These are phyloP conservation scores for Hirschioporus abietinus DNA, from an alignment of 768 basidiomycete genomes.

Conservation along the genomic window DNA sequence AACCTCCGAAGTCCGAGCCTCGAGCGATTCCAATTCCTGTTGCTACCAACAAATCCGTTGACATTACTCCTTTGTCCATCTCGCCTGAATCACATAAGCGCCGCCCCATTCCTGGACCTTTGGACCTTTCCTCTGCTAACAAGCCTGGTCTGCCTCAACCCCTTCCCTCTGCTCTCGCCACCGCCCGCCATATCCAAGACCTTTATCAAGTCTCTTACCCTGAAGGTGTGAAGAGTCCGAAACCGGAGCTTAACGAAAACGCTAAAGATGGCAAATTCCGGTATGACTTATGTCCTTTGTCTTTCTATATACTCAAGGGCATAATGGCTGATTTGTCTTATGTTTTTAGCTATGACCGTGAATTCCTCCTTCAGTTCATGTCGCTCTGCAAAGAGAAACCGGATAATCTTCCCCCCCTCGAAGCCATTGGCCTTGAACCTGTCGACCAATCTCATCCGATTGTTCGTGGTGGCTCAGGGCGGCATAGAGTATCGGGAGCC, in stretches of 20 bases:
- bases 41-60: slow-evolving; percentile 35
- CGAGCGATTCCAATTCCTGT: slow-evolving; percentile 27
- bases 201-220: slow-evolving; percentile 76
- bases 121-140: slow-evolving; percentile 59
- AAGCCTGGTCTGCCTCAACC: slow-evolving; percentile 35
- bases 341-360: slow-evolving; percentile 79
- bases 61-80: slow-evolving; percentile 59
- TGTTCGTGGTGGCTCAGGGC: slow-evolving; percentile 60
- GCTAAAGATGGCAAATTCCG: slow-evolving; percentile 87
- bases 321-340: slow-evolving; percentile 6
- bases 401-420: slow-evolving; percentile 80
- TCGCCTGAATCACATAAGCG: slow-evolving; percentile 33
- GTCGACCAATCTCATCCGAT: slow-evolving; percentile 47
- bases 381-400: slow-evolving; percentile 92
- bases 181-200: slow-evolving; percentile 83
- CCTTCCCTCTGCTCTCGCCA: slow-evolving; percentile 64
- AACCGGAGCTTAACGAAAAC: slow-evolving; percentile 76
- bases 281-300: slow-evolving; percentile 32
- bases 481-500: slow-evolving; percentile 44
- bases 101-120: slow-evolving; percentile 60
- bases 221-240: slow-evolving; percentile 75
- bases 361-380: slow-evolving; percentile 98
- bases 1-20: slow-evolving; percentile 6
- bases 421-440: slow-evolving; percentile 87
- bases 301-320: slow-evolving; percentile 4